These are phyloP conservation scores for Pulveroboletus frians DNA, from an alignment of 768 basidiomycete genomes.

Conservation along the genomic window DNA sequence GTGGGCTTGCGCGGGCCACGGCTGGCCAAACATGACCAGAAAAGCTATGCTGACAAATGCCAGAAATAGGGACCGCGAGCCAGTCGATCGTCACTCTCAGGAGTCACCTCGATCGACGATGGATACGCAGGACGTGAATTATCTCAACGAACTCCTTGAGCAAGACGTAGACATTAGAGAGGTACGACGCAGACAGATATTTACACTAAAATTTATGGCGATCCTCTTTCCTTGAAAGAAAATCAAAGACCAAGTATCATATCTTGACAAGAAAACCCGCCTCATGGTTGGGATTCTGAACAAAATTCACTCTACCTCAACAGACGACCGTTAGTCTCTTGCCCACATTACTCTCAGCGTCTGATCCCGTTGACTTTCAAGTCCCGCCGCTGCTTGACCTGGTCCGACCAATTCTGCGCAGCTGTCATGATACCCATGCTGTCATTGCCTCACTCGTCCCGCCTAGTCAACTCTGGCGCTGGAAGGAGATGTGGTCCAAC, in stretches of 20 bases:
- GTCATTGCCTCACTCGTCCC: conserved; percentile 59
- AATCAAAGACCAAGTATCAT: conserved; percentile 72
- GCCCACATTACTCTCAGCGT: conserved; percentile 4
- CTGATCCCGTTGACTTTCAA: conserved; percentile 26
- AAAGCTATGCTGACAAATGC: background rate
- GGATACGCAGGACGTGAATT: conserved; percentile 52
- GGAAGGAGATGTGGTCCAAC: conserved; percentile 80
- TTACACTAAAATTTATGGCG: background rate
- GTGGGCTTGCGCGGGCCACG: background rate
- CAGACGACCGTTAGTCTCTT: conserved; percentile 46
- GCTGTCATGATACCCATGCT: conserved; percentile 47
- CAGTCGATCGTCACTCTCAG: background rate
- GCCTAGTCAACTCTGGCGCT: conserved; percentile 72
- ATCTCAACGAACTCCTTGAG: conserved; percentile 56
- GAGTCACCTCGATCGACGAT: conserved; percentile 31
- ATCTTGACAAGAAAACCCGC: conserved; percentile 71
- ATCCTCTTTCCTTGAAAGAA: conserved; percentile 42
- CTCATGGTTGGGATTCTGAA: conserved; percentile 71
- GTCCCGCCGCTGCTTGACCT: conserved; percentile 57
- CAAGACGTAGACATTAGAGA: conserved; percentile 60
- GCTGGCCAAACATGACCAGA: too few relatives aligned
- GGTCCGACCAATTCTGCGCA: conserved; percentile 50
- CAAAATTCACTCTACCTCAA: conserved; percentile 72
- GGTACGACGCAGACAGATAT: conserved; percentile 34
- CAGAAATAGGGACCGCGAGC: conserved; percentile 15